Conservation (phyloP, 257 asterid genomes). For the Linderniella brevidens region DNA sequence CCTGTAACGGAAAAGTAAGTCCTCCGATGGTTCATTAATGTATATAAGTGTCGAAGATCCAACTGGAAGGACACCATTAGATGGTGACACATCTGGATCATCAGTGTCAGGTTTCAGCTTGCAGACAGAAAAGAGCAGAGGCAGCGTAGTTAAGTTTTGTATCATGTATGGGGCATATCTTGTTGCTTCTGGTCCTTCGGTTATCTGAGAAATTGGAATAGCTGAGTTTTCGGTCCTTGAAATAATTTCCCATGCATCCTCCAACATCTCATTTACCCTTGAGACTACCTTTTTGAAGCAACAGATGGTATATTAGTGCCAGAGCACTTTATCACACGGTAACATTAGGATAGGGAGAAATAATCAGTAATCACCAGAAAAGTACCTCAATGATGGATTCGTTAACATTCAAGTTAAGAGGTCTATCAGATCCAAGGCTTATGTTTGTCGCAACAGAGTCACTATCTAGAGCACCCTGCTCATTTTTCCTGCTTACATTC, state of each 20-base stretch:
- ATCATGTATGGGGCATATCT: constrained; percentile 82
- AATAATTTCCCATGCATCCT: constrained; percentile 36
- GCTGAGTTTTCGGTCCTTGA: constrained; percentile 23
- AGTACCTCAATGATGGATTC: constrained; percentile 85
- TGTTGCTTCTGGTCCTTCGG: constrained; percentile 30
- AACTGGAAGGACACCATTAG: constrained; percentile 48
- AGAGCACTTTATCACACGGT: constrained; percentile 8
- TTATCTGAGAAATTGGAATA: constrained; percentile 26
- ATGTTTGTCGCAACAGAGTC: constrained; percentile 44
- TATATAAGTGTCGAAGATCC: constrained; percentile 65
- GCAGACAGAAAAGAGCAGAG: constrained; percentile 50
- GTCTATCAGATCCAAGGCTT: constrained; percentile 43
- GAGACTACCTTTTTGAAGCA: constrained; percentile 41
- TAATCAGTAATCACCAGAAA: constrained; percentile 4
- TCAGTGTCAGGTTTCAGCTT: constrained; percentile 31
- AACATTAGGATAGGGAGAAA: constrained; percentile 4
- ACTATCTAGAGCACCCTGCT: constrained; percentile 44
- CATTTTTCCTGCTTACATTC: constrained; percentile 39
- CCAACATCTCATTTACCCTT: constrained; percentile 49
- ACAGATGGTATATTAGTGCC: constrained; percentile 12
- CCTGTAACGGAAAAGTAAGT: constrained; percentile 45
- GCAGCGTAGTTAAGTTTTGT: constrained; percentile 78
- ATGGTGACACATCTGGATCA: constrained; percentile 40
- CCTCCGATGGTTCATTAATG: constrained; percentile 60
- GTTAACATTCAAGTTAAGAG: constrained; percentile 67